Percentiles rank a stretch among this genome's conserved stretches.
phyloP scores from a whole-genome alignment of 495 filamentous ascomycete species.

The Penicillium goetzii region DNA sequence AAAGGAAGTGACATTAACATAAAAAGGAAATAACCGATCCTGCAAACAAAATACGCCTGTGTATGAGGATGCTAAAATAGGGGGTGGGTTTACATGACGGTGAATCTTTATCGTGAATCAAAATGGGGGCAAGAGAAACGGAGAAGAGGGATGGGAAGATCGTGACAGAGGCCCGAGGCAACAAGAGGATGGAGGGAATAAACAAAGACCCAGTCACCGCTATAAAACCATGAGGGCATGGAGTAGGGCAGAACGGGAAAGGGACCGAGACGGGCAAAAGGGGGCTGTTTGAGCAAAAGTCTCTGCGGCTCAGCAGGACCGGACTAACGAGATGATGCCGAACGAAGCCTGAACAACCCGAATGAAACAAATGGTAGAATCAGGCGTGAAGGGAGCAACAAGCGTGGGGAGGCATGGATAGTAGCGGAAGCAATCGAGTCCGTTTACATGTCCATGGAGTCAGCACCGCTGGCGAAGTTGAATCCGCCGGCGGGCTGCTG shows the following conservation, averaged over 20 bases:
- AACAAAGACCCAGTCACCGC: constrained; percentile 16
- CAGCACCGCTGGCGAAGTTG: constrained; percentile 87
- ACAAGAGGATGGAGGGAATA: constrained; percentile 18
- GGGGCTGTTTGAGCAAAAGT: not conserved
- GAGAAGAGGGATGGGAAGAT: constrained; percentile 23
- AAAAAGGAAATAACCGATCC: constrained; percentile 36
- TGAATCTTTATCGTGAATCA: constrained; percentile 57
- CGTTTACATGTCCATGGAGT: constrained; percentile 98
- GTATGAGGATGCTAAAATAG: constrained; percentile 50
- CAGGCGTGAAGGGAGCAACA: constrained; percentile 1
- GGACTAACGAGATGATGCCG: not conserved
- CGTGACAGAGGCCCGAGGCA: constrained; percentile 24
- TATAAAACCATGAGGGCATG: not conserved
- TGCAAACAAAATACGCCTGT: constrained; percentile 49
- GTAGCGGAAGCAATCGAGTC: constrained; percentile 3
- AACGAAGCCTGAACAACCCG: not conserved
- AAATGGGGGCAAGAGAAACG: constrained; percentile 22
- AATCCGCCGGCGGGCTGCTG: constrained; percentile 75
- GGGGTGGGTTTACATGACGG: constrained; percentile 58
- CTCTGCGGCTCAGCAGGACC: not conserved
- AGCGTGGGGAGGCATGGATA: not conserved
- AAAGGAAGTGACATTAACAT: constrained; percentile 34
- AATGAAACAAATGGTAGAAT: not conserved
- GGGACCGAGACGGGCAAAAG: constrained; percentile 7
- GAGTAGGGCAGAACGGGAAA: not conserved